A percentile compares a stretch with the other conserved stretches of the same genome.
Evolutionary conservation across 1,284 basidiomycete species (phyloP).

Genomic region (Cutaneotrichosporon cavernicola): DNA sequence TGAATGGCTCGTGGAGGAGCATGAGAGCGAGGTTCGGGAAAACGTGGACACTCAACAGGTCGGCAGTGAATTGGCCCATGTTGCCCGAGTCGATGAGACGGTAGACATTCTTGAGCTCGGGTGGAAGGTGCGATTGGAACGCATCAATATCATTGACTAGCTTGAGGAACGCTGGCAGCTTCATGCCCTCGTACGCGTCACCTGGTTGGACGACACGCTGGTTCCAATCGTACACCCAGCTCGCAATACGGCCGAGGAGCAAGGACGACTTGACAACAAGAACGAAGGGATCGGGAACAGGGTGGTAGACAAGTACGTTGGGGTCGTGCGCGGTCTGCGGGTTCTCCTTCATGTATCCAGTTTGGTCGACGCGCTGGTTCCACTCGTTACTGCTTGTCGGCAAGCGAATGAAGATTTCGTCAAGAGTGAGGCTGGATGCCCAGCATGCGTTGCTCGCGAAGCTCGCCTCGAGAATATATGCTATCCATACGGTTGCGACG

Average conservation of each 20-base stretch:
- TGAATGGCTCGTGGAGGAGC: constrained; percentile 43
- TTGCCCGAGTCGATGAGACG: constrained; percentile 27
- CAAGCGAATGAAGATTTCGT: constrained; percentile 32
- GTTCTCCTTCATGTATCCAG: constrained; percentile 30
- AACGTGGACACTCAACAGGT: constrained; percentile 41
- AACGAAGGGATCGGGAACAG: constrained; percentile 40
- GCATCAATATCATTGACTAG: constrained; percentile 36
- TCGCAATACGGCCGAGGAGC: constrained; percentile 30
- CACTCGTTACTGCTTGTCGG: constrained; percentile 37
- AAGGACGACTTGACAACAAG: constrained; percentile 39
- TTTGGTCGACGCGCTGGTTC: constrained; percentile 13
- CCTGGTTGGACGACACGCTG: constrained; percentile 37
- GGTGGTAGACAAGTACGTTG: constrained; percentile 38
- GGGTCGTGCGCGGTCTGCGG: constrained; percentile 37
- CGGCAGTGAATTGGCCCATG: constrained; percentile 28
- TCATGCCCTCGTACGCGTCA: constrained; percentile 32
- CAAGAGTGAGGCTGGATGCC: constrained; percentile 31
- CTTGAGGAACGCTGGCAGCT: constrained; percentile 25
- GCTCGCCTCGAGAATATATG: constrained; percentile 38
- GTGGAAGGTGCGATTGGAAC: constrained; percentile 37
- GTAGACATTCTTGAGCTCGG: constrained; percentile 36
- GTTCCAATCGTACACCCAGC: constrained; percentile 40
- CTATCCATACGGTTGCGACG: constrained; percentile 41
- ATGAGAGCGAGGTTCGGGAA: constrained; percentile 39
- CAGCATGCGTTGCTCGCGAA: constrained; percentile 38